Conservation (phyloP, 208 protist species). For the Leptomonas seymouri region DNA sequence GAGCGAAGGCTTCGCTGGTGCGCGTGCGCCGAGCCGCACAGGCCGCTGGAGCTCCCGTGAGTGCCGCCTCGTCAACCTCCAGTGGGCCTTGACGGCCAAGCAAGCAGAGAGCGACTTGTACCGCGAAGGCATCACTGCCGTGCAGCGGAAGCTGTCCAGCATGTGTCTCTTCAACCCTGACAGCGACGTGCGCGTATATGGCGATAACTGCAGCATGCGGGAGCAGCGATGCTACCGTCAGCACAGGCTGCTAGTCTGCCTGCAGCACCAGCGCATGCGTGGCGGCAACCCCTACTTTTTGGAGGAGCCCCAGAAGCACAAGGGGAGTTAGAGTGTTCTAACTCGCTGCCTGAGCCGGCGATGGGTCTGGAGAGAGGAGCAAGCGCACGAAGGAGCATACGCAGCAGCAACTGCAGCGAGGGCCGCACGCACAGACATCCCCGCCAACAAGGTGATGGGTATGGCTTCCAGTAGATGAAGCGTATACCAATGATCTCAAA, state of each 20-base stretch:
- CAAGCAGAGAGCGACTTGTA: slow-evolving; percentile 47
- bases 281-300: slow-evolving; percentile 49
- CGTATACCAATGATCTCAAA: too few species aligned
- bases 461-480: too few species aligned
- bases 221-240: slow-evolving; percentile 41
- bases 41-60: slow-evolving; percentile 22
- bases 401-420: too few species aligned
- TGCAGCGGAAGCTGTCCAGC: slow-evolving; percentile 64
- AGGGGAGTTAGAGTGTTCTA: too few species aligned
- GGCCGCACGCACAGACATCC: too few species aligned
- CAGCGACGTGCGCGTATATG: slow-evolving; percentile 47
- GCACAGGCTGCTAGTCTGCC: slow-evolving; percentile 31
- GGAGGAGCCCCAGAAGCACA: slow-evolving; percentile 8
- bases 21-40: slow-evolving; percentile 6
- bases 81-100: slow-evolving; percentile 46
- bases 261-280: slow-evolving; percentile 33
- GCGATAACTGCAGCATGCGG: slow-evolving; percentile 42
- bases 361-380: too few species aligned
- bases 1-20: background rate
- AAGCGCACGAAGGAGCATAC: too few species aligned
- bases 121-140: slow-evolving; percentile 28
- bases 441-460: too few species aligned
- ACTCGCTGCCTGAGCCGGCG: too few species aligned
- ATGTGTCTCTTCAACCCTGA: slow-evolving; percentile 72
- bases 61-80: slow-evolving; percentile 31